A percentile compares a stretch with the other conserved stretches of the same genome.
These are phyloP conservation scores for Solanum hybrid DNA, from an alignment of 305 asterid genomes.

Conservation along the genomic window DNA sequence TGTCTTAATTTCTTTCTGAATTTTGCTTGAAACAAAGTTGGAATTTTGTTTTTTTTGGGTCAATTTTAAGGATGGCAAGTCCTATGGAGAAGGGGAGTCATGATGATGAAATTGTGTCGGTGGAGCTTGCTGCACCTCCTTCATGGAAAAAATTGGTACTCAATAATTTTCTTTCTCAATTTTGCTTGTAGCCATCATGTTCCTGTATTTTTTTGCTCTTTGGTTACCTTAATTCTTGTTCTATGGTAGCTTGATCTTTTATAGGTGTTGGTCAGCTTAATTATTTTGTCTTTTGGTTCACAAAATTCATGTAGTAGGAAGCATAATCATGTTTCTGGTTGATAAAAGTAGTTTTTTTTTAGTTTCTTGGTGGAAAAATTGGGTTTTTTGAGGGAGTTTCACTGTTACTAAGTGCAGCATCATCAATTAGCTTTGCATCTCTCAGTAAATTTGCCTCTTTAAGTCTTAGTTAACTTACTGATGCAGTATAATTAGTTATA, in stretches of 20 bases:
- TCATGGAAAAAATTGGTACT: slow-evolving; percentile 57
- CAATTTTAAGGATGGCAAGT: slow-evolving; percentile 30
- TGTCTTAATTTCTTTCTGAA: neutral
- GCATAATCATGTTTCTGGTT: neutral
- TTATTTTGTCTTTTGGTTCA: neutral
- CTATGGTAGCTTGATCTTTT: neutral
- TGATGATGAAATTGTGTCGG: slow-evolving; percentile 18
- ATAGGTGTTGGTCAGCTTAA: neutral
- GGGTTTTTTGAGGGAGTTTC: neutral
- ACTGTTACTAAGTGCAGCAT: neutral
- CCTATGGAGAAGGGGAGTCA: neutral
- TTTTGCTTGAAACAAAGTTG: neutral
- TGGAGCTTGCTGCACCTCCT: slow-evolving; percentile 61
- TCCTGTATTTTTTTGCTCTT: neutral
- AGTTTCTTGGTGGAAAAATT: neutral
- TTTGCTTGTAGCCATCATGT: neutral
- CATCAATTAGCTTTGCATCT: neutral
- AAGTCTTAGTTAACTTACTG: neutral
- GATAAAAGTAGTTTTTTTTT: neutral
- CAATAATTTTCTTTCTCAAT: neutral
- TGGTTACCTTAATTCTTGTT: neutral
- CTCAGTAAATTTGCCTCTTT: neutral
- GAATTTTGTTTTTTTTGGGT: neutral
- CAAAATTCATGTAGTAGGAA: neutral
- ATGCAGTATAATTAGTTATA: neutral